Evolutionary conservation across 345 rosid species (phyloP).

Genomic region (Orychophragmus violaceus): DNA sequence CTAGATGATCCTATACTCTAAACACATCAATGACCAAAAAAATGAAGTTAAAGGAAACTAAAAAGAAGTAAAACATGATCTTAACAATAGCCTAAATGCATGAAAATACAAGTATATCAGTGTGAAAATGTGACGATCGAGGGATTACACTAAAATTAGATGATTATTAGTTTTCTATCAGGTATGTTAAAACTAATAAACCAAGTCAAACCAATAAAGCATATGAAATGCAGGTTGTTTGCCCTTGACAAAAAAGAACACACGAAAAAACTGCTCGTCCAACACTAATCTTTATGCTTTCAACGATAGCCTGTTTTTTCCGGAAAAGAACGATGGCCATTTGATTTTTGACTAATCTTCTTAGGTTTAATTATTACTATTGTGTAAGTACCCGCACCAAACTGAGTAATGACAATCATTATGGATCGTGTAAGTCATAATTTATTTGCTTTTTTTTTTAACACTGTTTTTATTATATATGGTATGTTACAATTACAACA

Average conservation of each 20-base stretch:
- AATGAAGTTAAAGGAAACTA: no score
- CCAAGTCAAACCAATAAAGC: neutral
- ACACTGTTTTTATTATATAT: no score
- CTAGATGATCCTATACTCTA: no score
- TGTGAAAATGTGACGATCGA: no score
- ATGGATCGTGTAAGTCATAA: slow-evolving; percentile 15
- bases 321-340: neutral
- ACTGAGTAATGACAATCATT: slow-evolving; percentile 14
- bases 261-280: neutral
- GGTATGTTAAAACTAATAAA: neutral
- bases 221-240: neutral
- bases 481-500: no score
- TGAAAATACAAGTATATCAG: no score
- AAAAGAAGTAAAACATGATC: no score
- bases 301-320: no score
- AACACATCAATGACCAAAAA: no score
- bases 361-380: neutral
- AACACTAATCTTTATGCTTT: neutral
- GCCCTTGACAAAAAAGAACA: neutral
- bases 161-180: no score
- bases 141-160: no score
- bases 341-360: neutral
- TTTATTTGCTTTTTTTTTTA: neutral
- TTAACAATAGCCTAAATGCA: no score
- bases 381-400: slow-evolving; percentile 2